Conservation (phyloP, 179 eudicot genomes). For the Beta lomatogona region DNA sequence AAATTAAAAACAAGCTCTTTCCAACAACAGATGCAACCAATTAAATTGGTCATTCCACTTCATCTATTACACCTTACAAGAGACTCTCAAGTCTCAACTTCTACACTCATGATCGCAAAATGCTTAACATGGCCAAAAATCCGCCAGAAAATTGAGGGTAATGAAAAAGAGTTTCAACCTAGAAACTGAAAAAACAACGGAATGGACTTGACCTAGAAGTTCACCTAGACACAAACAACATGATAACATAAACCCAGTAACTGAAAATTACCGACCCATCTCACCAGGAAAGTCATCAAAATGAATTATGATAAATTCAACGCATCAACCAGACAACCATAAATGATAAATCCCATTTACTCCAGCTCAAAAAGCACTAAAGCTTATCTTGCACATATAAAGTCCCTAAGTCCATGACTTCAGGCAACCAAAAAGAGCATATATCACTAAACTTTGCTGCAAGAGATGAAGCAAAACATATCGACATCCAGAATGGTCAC, state of each 20-base stretch:
- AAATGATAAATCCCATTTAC: neutral
- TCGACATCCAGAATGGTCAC: neutral
- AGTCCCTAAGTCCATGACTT: neutral
- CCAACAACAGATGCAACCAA: neutral
- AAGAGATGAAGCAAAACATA: neutral
- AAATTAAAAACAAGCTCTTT: neutral
- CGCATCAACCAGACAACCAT: neutral
- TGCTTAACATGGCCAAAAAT: neutral
- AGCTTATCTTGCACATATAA: neutral
- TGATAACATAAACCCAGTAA: neutral
- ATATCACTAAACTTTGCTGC: neutral
- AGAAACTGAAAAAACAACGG: neutral
- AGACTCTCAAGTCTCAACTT: neutral
- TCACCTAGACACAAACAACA: neutral
- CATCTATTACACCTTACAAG: neutral
- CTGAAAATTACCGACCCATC: neutral
- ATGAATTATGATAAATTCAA: neutral
- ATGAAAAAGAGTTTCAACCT: neutral
- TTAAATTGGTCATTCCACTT: neutral
- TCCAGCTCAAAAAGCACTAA: neutral
- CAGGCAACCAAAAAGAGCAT: neutral
- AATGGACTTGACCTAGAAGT: neutral
- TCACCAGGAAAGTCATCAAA: neutral
- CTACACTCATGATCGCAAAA: neutral
- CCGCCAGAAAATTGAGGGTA: neutral